Conservation (phyloP, 75 land plant species). For the Picea sitchensis region DNA sequence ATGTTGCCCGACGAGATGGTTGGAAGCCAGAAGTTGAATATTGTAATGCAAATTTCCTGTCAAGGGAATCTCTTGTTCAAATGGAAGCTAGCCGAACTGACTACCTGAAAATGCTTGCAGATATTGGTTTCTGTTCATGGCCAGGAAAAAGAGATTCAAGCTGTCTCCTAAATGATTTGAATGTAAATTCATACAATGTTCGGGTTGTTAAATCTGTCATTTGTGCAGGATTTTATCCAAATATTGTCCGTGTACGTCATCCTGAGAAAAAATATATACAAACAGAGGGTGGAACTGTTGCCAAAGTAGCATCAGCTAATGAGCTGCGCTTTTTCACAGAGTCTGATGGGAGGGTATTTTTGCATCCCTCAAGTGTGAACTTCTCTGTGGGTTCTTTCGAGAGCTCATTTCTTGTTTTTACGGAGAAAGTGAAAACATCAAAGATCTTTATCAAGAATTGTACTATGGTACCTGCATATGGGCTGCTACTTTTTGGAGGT, state of each 20-base stretch:
- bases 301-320: slow-evolving; percentile 31
- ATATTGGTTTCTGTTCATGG: slow-evolving; percentile 20
- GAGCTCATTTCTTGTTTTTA: slow-evolving; percentile 31
- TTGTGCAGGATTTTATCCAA: slow-evolving; percentile 41
- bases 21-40: slow-evolving; percentile 19
- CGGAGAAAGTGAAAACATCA: slow-evolving; percentile 38
- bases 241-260: slow-evolving; percentile 29
- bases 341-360: slow-evolving; percentile 32
- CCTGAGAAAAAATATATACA: slow-evolving; percentile 39
- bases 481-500: slow-evolving; percentile 32
- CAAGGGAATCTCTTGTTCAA: slow-evolving; percentile 24
- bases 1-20: slow-evolving; percentile 20
- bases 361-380: slow-evolving; percentile 41
- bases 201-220: slow-evolving; percentile 35
- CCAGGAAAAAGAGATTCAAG: slow-evolving; percentile 11
- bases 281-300: slow-evolving; percentile 34
- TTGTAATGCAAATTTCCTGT: slow-evolving; percentile 21
- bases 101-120: slow-evolving; percentile 27
- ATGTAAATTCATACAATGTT: slow-evolving; percentile 17
- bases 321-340: slow-evolving; percentile 33
- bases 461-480: slow-evolving; percentile 37
- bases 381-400: slow-evolving; percentile 23
- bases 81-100: slow-evolving; percentile 35
- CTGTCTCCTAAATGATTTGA: neutral
- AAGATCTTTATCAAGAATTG: slow-evolving; percentile 30